phyloP scores from a whole-genome alignment of 1,139 yeast species.

The Blastobotrys petasosporus region DNA sequence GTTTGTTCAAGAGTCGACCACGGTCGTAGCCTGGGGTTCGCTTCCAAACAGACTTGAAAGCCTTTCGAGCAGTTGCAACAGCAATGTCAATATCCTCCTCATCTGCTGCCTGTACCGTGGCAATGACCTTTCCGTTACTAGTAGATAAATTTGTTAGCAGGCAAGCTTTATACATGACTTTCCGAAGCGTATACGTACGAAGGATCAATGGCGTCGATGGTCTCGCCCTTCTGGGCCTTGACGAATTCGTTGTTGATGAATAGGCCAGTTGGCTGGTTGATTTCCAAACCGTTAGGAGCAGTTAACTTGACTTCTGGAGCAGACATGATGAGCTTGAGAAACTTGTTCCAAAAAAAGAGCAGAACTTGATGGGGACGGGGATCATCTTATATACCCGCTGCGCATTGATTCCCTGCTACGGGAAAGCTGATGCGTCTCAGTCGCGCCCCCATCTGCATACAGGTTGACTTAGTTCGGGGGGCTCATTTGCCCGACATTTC shows the following conservation, averaged over 20 bases:
- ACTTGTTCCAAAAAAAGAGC: too few species aligned
- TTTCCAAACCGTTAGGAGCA: conserved; percentile 56
- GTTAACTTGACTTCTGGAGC: conserved; percentile 34
- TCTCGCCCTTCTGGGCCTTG: conserved; percentile 43
- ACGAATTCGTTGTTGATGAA: conserved; percentile 59
- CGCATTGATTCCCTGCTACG: too few species aligned
- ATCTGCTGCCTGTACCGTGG: conserved; percentile 50
- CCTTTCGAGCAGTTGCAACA: conserved; percentile 50
- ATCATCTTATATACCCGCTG: too few species aligned
- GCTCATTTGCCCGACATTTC: too few species aligned
- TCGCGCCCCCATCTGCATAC: too few species aligned
- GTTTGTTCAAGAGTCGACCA: conserved; percentile 50
- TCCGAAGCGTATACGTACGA: conserved; percentile 26
- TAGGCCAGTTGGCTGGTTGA: conserved; percentile 62
- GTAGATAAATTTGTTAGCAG: background rate
- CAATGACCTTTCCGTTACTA: conserved; percentile 47
- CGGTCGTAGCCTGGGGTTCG: conserved; percentile 46
- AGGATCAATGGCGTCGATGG: conserved; percentile 50
- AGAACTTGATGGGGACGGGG: too few species aligned
- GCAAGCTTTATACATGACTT: too few species aligned
- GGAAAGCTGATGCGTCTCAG: too few species aligned
- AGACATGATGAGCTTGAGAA: conserved; percentile 8
- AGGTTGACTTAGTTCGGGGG: too few species aligned
- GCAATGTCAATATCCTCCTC: conserved; percentile 55
- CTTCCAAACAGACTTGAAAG: conserved; percentile 46